These are phyloP conservation scores for Balakata baccata DNA, from an alignment of 345 rosid species.

Conservation along the genomic window DNA sequence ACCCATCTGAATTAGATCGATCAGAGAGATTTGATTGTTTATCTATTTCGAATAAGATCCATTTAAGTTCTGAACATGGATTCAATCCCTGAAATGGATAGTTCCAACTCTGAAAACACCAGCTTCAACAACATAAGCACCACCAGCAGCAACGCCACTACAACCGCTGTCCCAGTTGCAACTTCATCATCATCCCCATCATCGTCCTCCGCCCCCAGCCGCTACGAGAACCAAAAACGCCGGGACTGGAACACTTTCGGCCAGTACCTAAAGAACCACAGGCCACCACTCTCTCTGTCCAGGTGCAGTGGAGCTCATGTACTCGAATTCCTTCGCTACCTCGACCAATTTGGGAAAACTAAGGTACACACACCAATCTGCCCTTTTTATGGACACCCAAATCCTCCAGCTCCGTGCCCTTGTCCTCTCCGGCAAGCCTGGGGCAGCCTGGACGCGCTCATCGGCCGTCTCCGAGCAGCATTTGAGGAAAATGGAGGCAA, in stretches of 20 bases:
- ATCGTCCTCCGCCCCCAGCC: conserved; percentile 20
- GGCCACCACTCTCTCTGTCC: conserved; percentile 32
- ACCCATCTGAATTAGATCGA: too few relatives aligned
- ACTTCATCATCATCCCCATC: conserved; percentile 15
- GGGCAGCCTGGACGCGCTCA: conserved; percentile 33
- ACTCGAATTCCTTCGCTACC: conserved; percentile 34
- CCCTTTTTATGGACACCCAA: conserved; percentile 39
- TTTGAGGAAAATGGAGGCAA: conserved; percentile 33
- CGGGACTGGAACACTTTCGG: conserved; percentile 42
- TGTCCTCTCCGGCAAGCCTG: conserved; percentile 42
- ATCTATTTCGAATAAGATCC: neutral
- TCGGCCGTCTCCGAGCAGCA: conserved; percentile 33
- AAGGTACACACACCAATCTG: conserved; percentile 36
- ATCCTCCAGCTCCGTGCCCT: conserved; percentile 37
- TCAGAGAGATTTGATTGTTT: neutral
- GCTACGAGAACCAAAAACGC: conserved; percentile 42
- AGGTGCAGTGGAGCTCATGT: conserved; percentile 41
- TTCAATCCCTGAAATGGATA: conserved; percentile 24
- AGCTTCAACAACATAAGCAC: conserved; percentile 6
- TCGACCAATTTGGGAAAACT: conserved; percentile 34
- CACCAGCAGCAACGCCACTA: neutral
- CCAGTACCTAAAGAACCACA: conserved; percentile 35
- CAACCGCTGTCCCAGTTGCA: conserved; percentile 2
- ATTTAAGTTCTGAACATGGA: conserved; percentile 7
- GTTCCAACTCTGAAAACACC: conserved; percentile 13